phyloP scores from a whole-genome alignment of 2,329 filamentous ascomycete genomes.

The Hymenoscyphus scutula region DNA sequence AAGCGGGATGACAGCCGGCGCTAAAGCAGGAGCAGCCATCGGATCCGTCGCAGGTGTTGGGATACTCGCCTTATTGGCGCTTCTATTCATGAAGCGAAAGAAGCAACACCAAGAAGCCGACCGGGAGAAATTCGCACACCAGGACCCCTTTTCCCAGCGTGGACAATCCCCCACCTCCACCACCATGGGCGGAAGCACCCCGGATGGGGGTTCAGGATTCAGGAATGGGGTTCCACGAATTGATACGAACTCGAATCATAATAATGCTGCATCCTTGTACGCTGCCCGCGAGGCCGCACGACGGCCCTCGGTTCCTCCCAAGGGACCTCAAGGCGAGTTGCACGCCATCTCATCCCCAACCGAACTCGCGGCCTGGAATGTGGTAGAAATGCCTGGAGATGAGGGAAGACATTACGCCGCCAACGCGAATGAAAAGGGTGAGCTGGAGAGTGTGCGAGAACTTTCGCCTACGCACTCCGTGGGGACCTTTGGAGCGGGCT shows the following conservation, averaged over 20 bases:
- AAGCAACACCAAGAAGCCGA: neutral
- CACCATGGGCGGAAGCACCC: neutral
- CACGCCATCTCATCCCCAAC: constrained; percentile 4
- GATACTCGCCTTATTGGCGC: constrained; percentile 8
- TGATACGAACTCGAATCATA: neutral
- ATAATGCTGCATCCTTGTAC: neutral
- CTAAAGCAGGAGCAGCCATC: constrained; percentile 15
- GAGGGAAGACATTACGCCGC: neutral
- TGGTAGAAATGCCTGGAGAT: constrained; percentile 4
- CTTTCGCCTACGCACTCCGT: neutral
- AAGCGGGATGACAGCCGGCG: constrained; percentile 6
- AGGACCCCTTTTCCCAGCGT: neutral
- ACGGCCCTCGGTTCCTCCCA: constrained; percentile 6
- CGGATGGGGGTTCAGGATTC: neutral
- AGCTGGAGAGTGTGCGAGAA: neutral
- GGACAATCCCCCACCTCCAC: neutral
- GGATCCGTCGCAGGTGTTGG: constrained; percentile 10
- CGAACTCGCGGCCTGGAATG: constrained; percentile 8
- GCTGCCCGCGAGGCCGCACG: neutral
- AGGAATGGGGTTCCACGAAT: constrained; percentile 4
- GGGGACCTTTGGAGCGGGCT: neutral
- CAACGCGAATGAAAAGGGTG: neutral
- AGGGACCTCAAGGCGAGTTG: constrained; percentile 9
- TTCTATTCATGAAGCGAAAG: constrained; percentile 16
- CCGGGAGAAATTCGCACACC: neutral